Base-by-base conservation (phyloP, 768 basidiomycete species). In the Hygrophoropsis aurantiaca region DNA sequence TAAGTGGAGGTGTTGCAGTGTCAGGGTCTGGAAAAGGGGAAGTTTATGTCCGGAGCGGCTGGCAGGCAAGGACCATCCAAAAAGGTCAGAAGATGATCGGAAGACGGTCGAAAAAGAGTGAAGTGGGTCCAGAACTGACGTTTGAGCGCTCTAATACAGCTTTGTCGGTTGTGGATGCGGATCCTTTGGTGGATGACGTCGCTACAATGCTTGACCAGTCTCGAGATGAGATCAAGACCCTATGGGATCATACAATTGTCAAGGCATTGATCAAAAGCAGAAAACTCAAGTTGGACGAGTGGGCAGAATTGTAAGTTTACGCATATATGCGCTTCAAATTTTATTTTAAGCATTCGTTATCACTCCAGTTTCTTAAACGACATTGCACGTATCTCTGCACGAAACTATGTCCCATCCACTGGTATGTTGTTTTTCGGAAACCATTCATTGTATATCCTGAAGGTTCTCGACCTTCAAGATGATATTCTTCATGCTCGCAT, bases 401-500 rank as follows among this genome's bases (percentile, higher is more conserved):
- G 73, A 3, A 79, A 81, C 43, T 93, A 91, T 57, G 65, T 88
- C 35, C 90, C 90, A 21, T 82, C 83, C 2, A 89, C 81, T 33
- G 88, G 88, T 87, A 61, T 33, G 67, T 50, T 13, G n/a, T n/a
- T n/a, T n/a, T n/a, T n/a, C n/a, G n/a, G n/a, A n/a, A n/a, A n/a
- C 13, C 26, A 23, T 34, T 30, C 44, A 35, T 45, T 46, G 24
- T 5, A 15, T 37, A 26, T 39, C 46, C n/a, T n/a, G n/a, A n/a
- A n/a, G n/a, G n/a, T n/a, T n/a, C 18, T 40, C 36, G 44, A 27
- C 7, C 19, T 50, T n/a, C n/a, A n/a, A 89, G 90, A 92, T 63
- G 90, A 93, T 58, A 90, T 93, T 46, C 73, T 93, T 15, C 88
- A 90, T 59, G 89, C 88, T n/a, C 85, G 90, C 27, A 86, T 93